phyloP scores from a whole-genome alignment of 176 grass and related monocot genomes.

The Triticum monococcum region DNA sequence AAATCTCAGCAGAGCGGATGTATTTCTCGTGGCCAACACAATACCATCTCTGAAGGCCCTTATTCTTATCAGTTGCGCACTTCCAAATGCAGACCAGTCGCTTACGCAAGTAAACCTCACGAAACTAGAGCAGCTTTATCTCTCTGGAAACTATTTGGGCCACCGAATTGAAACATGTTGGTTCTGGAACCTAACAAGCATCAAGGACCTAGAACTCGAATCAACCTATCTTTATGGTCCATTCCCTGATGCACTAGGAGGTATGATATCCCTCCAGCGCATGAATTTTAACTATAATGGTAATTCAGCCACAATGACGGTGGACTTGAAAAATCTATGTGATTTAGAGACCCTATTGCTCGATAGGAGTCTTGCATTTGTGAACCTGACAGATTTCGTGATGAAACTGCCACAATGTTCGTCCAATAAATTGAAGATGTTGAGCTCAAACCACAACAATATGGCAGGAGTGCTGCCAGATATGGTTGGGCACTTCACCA shows the following conservation, averaged over 20 bases:
- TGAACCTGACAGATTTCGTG: background rate
- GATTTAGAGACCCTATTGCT: background rate
- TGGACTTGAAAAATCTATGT: background rate
- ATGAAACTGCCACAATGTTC: background rate
- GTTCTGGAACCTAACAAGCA: background rate
- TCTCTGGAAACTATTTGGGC: background rate
- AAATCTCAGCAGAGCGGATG: background rate
- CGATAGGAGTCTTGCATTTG: background rate
- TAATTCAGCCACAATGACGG: background rate
- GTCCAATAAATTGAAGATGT: background rate
- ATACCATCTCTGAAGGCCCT: background rate
- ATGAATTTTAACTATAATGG: fast-evolving
- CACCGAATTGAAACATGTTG: background rate
- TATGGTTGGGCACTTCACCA: background rate
- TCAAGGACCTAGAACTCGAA: fast-evolving
- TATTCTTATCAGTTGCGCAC: background rate
- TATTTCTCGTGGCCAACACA: background rate
- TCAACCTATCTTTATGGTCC: background rate
- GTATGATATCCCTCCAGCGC: fast-evolving
- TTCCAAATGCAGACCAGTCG: background rate
- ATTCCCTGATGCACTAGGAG: background rate
- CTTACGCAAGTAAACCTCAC: background rate
- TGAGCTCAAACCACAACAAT: background rate
- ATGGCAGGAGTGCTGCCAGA: slow-evolving; percentile 13
- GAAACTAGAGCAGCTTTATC: background rate